Evolutionary conservation across 108 stramenopile genomes (phyloP), one percentile per base, ranked within the genome.

Genomic region (Asterionellopsis glacialis): DNA sequence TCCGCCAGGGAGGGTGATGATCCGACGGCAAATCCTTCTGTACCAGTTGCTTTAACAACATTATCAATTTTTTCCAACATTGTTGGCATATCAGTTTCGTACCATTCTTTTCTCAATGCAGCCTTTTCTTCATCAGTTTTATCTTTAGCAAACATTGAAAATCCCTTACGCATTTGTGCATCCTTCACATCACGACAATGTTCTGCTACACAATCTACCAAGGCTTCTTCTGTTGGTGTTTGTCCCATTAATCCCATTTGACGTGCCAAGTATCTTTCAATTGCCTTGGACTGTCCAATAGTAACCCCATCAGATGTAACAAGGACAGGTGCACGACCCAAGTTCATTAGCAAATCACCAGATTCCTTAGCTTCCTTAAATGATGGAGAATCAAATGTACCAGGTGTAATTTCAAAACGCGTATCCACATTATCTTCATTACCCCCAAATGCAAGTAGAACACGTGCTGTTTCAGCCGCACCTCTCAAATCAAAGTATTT

Each of bases 111-210:
- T 23, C 75, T 44, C 9, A 49, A 59, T 15, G 7, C 23, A 3
- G 71, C 72, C 59, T 83, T 73, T 48, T 80, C 76, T 51, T 76
- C 78, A 9, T 73, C 77, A 14, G 56, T 70, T 33, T 33, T 33
- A 33, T 68, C 75, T 47, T 75, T 76, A 38, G 65, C 68, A 62
- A 82, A 82, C 47, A 44, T 48, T 0, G 75, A 77, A 72, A 82
- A 82, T 40, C 76, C 77, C 59, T 82, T 82, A 38, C 38, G 38
- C 41, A 56, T 49, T 16, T 64, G 69, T 19, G 76, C 72, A 51
- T 82, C 77, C 52, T 81, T 80, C 40, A 82, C 76, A 45, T 86
- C 84, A 26, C 81, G 72, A 41, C 75, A 76, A 57, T 86, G 81
- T 45, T 86, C 84, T 6, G 81, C 68, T 40, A 86, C 69, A 61